These are phyloP conservation scores for Phellinidium pouzarii DNA, from an alignment of 1,284 basidiomycete species.

Conservation along the genomic window DNA sequence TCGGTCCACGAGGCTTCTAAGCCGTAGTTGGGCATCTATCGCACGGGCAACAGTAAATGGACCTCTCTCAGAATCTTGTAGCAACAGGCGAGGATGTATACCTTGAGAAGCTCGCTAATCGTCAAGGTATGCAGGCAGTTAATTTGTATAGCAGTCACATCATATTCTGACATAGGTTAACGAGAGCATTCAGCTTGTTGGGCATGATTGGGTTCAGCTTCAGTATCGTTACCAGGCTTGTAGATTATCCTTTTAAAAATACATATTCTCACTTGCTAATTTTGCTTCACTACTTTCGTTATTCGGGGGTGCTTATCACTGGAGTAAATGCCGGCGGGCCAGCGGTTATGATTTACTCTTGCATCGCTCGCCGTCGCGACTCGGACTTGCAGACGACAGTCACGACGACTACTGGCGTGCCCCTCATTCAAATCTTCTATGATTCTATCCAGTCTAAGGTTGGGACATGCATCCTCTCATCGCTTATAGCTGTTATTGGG, in stretches of 20 bases:
- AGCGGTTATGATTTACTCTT: constrained; percentile 17
- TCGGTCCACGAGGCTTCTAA: background rate
- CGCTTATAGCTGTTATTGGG: constrained; percentile 13
- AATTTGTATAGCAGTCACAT: no score
- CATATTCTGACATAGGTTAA: constrained; percentile 4
- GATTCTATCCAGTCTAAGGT: constrained; percentile 16
- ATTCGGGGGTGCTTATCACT: constrained; percentile 18
- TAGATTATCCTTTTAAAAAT: background rate
- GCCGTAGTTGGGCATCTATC: no score
- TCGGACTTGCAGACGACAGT: constrained; percentile 16
- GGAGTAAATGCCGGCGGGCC: constrained; percentile 18
- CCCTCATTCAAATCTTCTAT: constrained; percentile 19
- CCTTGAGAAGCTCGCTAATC: constrained; percentile 16
- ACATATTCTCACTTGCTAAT: no score
- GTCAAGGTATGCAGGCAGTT: constrained; percentile 10
- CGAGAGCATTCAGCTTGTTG: constrained; percentile 15
- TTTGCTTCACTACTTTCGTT: no score
- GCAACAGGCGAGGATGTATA: constrained; percentile 13
- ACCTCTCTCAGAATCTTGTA: background rate
- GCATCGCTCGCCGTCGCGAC: constrained; percentile 14
- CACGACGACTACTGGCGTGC: constrained; percentile 15
- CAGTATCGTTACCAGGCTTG: constrained; percentile 17
- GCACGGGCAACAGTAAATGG: no score
- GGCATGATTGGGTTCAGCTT: constrained; percentile 19
- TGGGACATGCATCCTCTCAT: constrained; percentile 14